These are phyloP conservation scores for Eragrostis curvula DNA, from an alignment of 176 grass and related monocot species.

Conservation along the genomic window DNA sequence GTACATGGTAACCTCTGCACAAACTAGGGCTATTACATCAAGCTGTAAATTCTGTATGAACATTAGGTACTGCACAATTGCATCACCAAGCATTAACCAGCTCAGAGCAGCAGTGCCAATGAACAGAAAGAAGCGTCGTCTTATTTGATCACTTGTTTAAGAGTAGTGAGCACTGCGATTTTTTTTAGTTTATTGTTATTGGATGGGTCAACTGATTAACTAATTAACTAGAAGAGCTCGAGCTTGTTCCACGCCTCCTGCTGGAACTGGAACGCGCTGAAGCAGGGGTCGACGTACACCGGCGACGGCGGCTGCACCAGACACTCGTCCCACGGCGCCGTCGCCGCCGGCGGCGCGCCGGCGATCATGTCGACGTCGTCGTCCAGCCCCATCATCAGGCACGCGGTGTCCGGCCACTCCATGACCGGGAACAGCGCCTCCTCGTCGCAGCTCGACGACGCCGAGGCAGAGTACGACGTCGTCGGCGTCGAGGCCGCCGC, in stretches of 20 bases:
- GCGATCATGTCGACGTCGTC: conserved; percentile 32
- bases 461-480: conserved; percentile 36
- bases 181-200: not conserved
- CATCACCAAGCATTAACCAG: not conserved
- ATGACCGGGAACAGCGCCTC: conserved; percentile 44
- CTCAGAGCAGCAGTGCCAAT: not conserved
- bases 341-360: not conserved
- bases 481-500: conserved; percentile 14
- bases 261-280: conserved; percentile 29
- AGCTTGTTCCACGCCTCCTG: conserved; percentile 63
- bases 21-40: not conserved
- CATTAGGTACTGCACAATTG: conserved; percentile 10
- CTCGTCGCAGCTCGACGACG: conserved; percentile 44
- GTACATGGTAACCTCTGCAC: not conserved
- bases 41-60: not conserved
- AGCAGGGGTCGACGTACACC: conserved; percentile 37
- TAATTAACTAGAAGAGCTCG: conserved; percentile 58
- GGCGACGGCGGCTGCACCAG: conserved; percentile 1
- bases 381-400: conserved; percentile 54
- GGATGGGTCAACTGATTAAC: not conserved
- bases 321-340: conserved; percentile 22
- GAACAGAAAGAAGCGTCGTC: not conserved
- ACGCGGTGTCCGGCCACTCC: conserved; percentile 53
- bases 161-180: not conserved
- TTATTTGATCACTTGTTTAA: not conserved